A percentile compares a stretch with the other conserved stretches of the same genome.
Evolutionary conservation across 116 monocot species (phyloP).

Genomic region (Trichopus zeylanicus): DNA sequence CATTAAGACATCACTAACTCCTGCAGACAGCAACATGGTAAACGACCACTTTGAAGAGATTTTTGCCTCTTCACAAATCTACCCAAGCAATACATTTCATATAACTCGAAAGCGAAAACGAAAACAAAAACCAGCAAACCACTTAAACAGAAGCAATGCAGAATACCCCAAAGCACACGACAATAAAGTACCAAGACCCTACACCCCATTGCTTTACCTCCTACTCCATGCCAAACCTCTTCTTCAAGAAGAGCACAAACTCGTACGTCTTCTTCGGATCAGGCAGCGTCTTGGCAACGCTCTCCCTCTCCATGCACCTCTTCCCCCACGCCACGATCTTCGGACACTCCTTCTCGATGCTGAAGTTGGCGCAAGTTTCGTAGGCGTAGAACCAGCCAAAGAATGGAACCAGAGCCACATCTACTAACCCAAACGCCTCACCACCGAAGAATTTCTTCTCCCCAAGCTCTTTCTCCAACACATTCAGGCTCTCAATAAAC

Average conservation of each 20-base stretch:
- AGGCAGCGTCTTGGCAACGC: conserved; percentile 12
- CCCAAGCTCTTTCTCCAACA: conserved; percentile 6
- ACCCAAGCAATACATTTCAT: too few relatives aligned
- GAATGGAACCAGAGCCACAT: conserved; percentile 19
- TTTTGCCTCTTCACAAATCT: too few relatives aligned
- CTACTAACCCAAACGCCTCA: conserved; percentile 19
- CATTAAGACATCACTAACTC: too few relatives aligned
- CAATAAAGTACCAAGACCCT: too few relatives aligned
- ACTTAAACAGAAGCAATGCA: too few relatives aligned
- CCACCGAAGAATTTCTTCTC: conserved; percentile 28
- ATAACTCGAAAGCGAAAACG: too few relatives aligned
- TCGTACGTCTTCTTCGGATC: conserved; percentile 3
- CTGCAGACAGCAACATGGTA: too few relatives aligned
- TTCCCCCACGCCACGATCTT: conserved; percentile 25
- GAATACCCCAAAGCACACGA: too few relatives aligned
- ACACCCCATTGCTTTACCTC: too few relatives aligned
- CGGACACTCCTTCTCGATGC: conserved; percentile 6
- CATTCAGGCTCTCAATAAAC: neutral
- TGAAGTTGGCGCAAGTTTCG: conserved; percentile 9
- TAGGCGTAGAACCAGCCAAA: conserved; percentile 14
- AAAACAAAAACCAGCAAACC: too few relatives aligned
- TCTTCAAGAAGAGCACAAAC: neutral
- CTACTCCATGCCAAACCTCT: neutral
- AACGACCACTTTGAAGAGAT: too few relatives aligned
- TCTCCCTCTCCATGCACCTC: conserved; percentile 26